Evolutionary conservation across 495 filamentous ascomycete species (phyloP).

Genomic region (Talaromyces wortmannii): DNA sequence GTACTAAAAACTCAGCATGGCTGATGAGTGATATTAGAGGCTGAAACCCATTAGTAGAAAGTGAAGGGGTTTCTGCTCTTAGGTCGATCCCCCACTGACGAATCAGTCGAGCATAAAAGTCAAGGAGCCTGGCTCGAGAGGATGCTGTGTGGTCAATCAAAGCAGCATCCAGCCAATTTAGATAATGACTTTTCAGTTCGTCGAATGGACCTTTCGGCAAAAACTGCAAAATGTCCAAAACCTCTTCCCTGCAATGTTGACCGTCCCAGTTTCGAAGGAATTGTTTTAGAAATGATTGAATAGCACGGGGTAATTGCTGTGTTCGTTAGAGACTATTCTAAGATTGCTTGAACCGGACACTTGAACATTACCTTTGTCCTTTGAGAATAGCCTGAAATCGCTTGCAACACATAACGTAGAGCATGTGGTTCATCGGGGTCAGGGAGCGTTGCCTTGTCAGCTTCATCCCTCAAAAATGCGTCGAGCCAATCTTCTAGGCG

Average conservation of each 20-base stretch:
- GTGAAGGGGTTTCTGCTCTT: constrained; percentile 14
- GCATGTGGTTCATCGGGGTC: constrained; percentile 40
- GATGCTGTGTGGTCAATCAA: constrained; percentile 42
- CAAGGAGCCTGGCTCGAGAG: constrained; percentile 51
- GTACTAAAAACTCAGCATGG: constrained; percentile 56
- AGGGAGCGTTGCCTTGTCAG: constrained; percentile 44
- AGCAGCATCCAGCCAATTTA: constrained; percentile 52
- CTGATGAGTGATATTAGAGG: constrained; percentile 40
- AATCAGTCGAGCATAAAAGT: constrained; percentile 67
- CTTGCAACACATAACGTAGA: constrained; percentile 42
- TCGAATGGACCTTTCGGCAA: constrained; percentile 54
- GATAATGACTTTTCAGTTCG: constrained; percentile 34
- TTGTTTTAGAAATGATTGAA: constrained; percentile 53
- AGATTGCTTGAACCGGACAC: no score
- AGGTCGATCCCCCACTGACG: constrained; percentile 56
- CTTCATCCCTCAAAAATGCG: constrained; percentile 50
- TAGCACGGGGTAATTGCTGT: constrained; percentile 54
- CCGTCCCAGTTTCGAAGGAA: constrained; percentile 69
- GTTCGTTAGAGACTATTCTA: constrained; percentile 10
- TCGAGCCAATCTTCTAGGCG: constrained; percentile 63
- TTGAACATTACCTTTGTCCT: constrained; percentile 53
- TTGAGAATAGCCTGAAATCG: constrained; percentile 51
- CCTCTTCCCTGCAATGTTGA: constrained; percentile 42
- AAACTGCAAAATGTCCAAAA: constrained; percentile 61
- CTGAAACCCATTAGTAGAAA: constrained; percentile 17